Evolutionary conservation across 2,329 filamentous ascomycete genomes (phyloP), one percentile per base, ranked within the genome.

Genomic region (Trichoderma simmonsii): DNA sequence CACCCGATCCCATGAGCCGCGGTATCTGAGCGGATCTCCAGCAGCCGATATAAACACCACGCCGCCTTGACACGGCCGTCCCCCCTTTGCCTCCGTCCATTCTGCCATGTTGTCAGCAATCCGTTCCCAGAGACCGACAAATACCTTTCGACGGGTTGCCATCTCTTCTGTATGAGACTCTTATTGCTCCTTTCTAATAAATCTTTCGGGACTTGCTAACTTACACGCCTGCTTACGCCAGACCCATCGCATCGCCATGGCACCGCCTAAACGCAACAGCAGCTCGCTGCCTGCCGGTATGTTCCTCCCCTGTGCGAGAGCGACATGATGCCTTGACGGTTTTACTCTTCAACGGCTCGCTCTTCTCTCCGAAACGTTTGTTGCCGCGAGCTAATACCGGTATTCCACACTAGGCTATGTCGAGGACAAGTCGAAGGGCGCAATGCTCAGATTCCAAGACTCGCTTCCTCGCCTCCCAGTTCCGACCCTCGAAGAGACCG

Each of bases 401-500:
- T 57, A 26, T 60, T 39, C 34, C 3, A n/a, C 30, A 66, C 21
- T 74, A 93, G 93, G 91, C 77, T 95, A 96, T 84, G 89, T 87
- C 78, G 93, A 96, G 83, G 93, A 96, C 82, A 86, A 87, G 77
- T 90, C 90, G 78, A 95, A 94, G 81, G 93, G 92, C 69, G 86
- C 89, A 61, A 96, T 93, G 92, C 86, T 96, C 76, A 89, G 93
- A 76, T 97, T 92, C 82, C 92, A 97, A 81, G 92, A 95, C 48
- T 95, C 92, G n/a, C 88, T 97, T 36, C 93, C 93, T 59, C 87
- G 87, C 48, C 86, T 97, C 32, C 93, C 93, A 15, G 92, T 96
- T 4, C 93, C 93, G 12, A 91, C 92, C 1, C 91, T 97, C 76
- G 90, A 95, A 80, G 93, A 96, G 84, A 96, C 93, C 7, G 89